phyloP scores from a whole-genome alignment of 805 yeast species.

The Komagataella mondaviorum region DNA sequence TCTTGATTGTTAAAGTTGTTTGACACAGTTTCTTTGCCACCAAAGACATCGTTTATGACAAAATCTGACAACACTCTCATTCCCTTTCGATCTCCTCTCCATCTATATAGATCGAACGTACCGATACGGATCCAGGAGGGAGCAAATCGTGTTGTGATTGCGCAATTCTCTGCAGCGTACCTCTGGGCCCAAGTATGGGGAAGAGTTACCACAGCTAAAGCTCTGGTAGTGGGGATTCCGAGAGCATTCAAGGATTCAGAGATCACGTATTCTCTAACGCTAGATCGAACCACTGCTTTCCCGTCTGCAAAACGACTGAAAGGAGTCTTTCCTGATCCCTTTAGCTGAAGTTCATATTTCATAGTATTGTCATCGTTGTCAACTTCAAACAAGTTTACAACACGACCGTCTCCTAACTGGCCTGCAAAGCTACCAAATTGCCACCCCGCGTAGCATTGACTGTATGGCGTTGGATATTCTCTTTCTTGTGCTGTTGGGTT shows the following conservation, averaged over 20 bases:
- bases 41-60: slow-evolving; percentile 51
- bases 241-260: slow-evolving; percentile 72
- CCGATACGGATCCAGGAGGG: slow-evolving; percentile 84
- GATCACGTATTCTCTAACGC: slow-evolving; percentile 76
- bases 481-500: slow-evolving; percentile 10
- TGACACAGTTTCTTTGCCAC: slow-evolving; percentile 19
- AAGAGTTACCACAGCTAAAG: slow-evolving; percentile 54
- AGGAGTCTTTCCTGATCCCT: slow-evolving; percentile 90
- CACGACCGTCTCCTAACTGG: slow-evolving; percentile 94
- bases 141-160: slow-evolving; percentile 74
- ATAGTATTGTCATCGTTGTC: slow-evolving; percentile 26
- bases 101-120: slow-evolving; percentile 69
- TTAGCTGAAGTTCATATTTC: slow-evolving; percentile 61
- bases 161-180: slow-evolving; percentile 63
- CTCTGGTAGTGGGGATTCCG: slow-evolving; percentile 81
- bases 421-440: slow-evolving; percentile 97
- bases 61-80: slow-evolving; percentile 55
- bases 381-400: slow-evolving; percentile 65
- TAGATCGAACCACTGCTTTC: slow-evolving; percentile 79
- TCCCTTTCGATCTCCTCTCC: slow-evolving; percentile 57
- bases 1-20: slow-evolving; percentile 17
- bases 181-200: slow-evolving; percentile 74
- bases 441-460: slow-evolving; percentile 91
- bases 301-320: slow-evolving; percentile 95
- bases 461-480: slow-evolving; percentile 48